Percentiles rank a stretch among this genome's conserved stretches.
phyloP scores from a whole-genome alignment of 257 asterid species.

The Solanum gracilifrons region DNA sequence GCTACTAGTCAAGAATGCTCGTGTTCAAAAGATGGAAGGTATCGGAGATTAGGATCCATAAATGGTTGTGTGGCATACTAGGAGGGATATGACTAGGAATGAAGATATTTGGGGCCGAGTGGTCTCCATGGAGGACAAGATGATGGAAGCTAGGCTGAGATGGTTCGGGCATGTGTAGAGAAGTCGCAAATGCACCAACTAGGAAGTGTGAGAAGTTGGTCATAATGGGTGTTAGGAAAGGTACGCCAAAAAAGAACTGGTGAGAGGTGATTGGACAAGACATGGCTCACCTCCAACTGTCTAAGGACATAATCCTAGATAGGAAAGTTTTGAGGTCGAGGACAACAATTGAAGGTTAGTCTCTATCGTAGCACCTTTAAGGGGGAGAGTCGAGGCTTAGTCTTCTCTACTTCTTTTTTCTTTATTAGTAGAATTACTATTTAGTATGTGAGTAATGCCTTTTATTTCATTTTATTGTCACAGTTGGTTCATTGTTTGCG shows the following conservation, averaged over 20 bases:
- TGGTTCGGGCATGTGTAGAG: not conserved
- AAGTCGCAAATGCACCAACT: not conserved
- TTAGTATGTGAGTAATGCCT: not conserved
- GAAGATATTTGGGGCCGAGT: not conserved
- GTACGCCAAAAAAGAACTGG: not conserved
- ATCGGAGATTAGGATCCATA: not conserved
- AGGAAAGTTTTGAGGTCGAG: not conserved
- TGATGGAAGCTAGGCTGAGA: not conserved
- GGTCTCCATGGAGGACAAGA: not conserved
- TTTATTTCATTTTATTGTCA: not conserved
- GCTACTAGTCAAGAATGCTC: not conserved
- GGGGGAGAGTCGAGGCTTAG: not conserved
- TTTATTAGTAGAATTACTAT: not conserved
- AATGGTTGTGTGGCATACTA: not conserved
- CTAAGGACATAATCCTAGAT: not conserved
- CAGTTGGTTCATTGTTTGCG: not conserved
- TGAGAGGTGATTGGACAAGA: not conserved
- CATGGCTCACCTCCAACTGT: not conserved
- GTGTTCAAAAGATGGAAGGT: not conserved
- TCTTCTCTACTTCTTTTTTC: not conserved
- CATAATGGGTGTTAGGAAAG: not conserved
- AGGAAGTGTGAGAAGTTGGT: not conserved
- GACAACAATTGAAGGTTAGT: not conserved
- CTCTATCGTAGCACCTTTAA: not conserved
- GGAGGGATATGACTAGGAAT: not conserved